Percentiles rank a stretch among this genome's conserved stretches.
Evolutionary conservation across 1,139 yeast species (phyloP).

Genomic region (Candida tropicalis): DNA sequence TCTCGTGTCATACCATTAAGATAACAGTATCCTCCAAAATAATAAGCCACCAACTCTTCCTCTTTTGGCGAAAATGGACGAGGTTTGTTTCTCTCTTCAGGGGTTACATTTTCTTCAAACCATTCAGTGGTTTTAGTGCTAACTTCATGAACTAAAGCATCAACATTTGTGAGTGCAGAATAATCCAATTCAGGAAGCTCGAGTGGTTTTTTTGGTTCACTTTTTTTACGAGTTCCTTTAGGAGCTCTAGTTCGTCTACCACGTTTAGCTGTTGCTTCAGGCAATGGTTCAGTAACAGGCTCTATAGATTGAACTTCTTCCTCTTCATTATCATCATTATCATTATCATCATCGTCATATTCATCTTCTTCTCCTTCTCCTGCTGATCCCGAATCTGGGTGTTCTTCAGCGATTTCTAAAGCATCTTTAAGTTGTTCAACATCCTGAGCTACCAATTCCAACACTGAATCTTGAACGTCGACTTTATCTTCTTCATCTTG

Average conservation of each 20-base stretch:
- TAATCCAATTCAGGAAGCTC: conserved; percentile 18
- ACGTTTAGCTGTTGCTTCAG: too few relatives aligned
- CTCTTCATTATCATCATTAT: too few relatives aligned
- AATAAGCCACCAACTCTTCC: conserved; percentile 68
- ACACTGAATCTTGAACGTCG: conserved; percentile 58
- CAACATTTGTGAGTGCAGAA: conserved; percentile 32
- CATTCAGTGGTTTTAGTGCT: conserved; percentile 38
- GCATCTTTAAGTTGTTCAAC: conserved; percentile 38
- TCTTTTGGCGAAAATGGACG: conserved; percentile 64
- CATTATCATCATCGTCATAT: not conserved
- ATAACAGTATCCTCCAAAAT: conserved; percentile 67
- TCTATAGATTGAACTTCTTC: too few relatives aligned
- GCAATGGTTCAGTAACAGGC: too few relatives aligned
- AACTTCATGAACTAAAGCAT: conserved; percentile 39
- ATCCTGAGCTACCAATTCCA: conserved; percentile 59
- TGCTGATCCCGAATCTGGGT: conserved; percentile 25
- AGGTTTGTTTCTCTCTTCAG: conserved; percentile 35
- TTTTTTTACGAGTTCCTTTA: not conserved
- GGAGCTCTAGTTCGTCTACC: too few relatives aligned
- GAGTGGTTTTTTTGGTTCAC: conserved; percentile 6
- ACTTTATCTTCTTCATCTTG: conserved; percentile 21
- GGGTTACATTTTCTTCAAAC: conserved; percentile 37
- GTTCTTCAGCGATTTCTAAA: conserved; percentile 61
- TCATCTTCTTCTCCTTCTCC: not conserved
- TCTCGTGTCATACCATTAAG: conserved; percentile 62